Evolutionary conservation across 2,329 filamentous ascomycete genomes (phyloP).

Genomic region (Talaromyces amestolkiae): DNA sequence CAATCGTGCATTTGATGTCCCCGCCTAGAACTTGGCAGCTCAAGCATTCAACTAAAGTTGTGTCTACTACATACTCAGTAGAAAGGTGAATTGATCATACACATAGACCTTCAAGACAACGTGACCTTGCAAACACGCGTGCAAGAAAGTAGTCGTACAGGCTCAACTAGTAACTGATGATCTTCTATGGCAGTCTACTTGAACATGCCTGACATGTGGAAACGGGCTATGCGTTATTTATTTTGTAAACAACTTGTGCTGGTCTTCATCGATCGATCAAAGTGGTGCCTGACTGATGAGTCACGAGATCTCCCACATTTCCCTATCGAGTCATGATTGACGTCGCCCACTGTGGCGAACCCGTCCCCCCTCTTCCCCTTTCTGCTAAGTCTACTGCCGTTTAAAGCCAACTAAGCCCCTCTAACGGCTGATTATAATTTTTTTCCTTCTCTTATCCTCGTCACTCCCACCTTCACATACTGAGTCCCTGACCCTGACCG

Average conservation of each 20-base stretch:
- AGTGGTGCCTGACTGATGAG: not conserved
- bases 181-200: not conserved
- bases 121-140: not conserved
- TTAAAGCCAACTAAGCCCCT: not conserved
- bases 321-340: conserved; percentile 1
- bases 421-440: not conserved
- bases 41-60: not conserved
- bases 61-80: too few relatives aligned
- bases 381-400: not conserved
- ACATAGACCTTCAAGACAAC: too few relatives aligned
- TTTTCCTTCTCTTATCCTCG: not conserved
- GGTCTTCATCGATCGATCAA: not conserved
- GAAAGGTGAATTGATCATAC: too few relatives aligned
- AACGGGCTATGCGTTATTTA: not conserved
- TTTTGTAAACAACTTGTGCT: not conserved
- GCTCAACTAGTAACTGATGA: not conserved
- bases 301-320: not conserved
- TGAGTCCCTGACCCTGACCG: not conserved
- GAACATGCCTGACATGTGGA: not conserved
- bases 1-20: not conserved
- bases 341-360: not conserved
- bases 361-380: not conserved
- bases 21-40: not conserved
- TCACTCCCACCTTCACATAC: not conserved
- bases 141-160: not conserved